Percentiles rank a stretch among this genome's conserved stretches.
These are phyloP conservation scores for Jatropha multifida DNA, from an alignment of 441 rosid species.

Conservation along the genomic window DNA sequence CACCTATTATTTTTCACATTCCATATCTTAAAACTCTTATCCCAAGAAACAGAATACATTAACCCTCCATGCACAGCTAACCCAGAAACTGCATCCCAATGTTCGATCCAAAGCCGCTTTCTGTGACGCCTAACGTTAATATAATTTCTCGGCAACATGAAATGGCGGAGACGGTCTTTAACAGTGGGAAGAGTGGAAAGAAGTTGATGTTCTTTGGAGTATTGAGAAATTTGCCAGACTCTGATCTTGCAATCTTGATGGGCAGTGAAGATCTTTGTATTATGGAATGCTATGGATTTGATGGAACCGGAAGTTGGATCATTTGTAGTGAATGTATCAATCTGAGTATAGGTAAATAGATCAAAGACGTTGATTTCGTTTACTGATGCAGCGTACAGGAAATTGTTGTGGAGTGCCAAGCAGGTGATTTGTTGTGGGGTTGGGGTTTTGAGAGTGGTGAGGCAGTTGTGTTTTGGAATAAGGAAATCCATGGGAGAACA, in stretches of 20 bases:
- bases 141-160: slow-evolving; percentile 39
- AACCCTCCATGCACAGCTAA: slow-evolving; percentile 30
- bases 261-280: slow-evolving; percentile 40
- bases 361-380: slow-evolving; percentile 38
- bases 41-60: slow-evolving; percentile 54
- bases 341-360: slow-evolving; percentile 23
- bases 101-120: slow-evolving; percentile 52
- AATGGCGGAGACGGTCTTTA: slow-evolving; percentile 36
- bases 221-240: slow-evolving; percentile 34
- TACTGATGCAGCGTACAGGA: slow-evolving; percentile 41
- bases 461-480: slow-evolving; percentile 12
- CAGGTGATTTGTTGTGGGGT: slow-evolving; percentile 32
- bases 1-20: slow-evolving; percentile 26
- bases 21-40: slow-evolving; percentile 50
- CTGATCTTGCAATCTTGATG: slow-evolving; percentile 54
- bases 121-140: slow-evolving; percentile 43
- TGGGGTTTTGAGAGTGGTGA: slow-evolving; percentile 28
- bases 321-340: slow-evolving; percentile 25
- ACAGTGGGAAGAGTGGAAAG: slow-evolving; percentile 44
- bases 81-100: slow-evolving; percentile 47
- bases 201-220: slow-evolving; percentile 28
- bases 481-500: background rate
- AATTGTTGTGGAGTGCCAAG: slow-evolving; percentile 33
- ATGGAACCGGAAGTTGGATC: slow-evolving; percentile 36
- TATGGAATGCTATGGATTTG: slow-evolving; percentile 42